These are phyloP conservation scores for Chalciporus pseudorubinellus DNA, from an alignment of 768 basidiomycete species.

Conservation along the genomic window DNA sequence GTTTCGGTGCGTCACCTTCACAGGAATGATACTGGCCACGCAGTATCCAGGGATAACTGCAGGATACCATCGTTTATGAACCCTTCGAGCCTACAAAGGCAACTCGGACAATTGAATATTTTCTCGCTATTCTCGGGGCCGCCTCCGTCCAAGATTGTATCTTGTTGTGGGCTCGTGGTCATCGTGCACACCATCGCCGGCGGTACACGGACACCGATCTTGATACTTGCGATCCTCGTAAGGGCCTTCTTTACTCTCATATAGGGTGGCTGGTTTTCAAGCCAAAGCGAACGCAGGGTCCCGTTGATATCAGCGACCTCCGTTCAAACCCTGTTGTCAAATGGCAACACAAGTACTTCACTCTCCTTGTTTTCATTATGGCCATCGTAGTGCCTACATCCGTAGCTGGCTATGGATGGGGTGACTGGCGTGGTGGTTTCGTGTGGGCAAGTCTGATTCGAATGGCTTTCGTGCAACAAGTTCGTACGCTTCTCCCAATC, in stretches of 20 bases:
- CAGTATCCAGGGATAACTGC: slow-evolving; percentile 42
- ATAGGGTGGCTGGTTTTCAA: slow-evolving; percentile 89
- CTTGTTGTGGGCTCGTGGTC: slow-evolving; percentile 95
- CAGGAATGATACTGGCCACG: not conserved
- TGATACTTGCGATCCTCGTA: slow-evolving; percentile 88
- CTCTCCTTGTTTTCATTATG: slow-evolving; percentile 61
- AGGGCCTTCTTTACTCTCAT: slow-evolving; percentile 81
- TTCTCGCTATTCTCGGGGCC: slow-evolving; percentile 77
- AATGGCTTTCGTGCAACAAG: slow-evolving; percentile 79
- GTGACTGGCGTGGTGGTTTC: too few relatives aligned
- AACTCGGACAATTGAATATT: slow-evolving; percentile 75
- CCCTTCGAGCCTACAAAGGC: slow-evolving; percentile 93
- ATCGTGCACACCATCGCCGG: slow-evolving; percentile 93
- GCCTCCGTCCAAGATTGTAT: slow-evolving; percentile 93
- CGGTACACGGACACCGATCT: slow-evolving; percentile 94
- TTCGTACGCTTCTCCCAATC: too few relatives aligned
- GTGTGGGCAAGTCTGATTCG: too few relatives aligned
- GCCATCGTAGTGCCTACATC: slow-evolving; percentile 69
- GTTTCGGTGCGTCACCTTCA: slow-evolving; percentile 55
- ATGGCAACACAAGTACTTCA: slow-evolving; percentile 83
- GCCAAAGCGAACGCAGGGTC: slow-evolving; percentile 80
- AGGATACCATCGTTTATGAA: slow-evolving; percentile 93
- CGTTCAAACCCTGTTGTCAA: slow-evolving; percentile 70
- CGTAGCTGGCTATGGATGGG: slow-evolving; percentile 17
- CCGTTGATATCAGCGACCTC: slow-evolving; percentile 82